phyloP scores from a whole-genome alignment of 2,329 filamentous ascomycete genomes.

The Aureobasidium sp. region DNA sequence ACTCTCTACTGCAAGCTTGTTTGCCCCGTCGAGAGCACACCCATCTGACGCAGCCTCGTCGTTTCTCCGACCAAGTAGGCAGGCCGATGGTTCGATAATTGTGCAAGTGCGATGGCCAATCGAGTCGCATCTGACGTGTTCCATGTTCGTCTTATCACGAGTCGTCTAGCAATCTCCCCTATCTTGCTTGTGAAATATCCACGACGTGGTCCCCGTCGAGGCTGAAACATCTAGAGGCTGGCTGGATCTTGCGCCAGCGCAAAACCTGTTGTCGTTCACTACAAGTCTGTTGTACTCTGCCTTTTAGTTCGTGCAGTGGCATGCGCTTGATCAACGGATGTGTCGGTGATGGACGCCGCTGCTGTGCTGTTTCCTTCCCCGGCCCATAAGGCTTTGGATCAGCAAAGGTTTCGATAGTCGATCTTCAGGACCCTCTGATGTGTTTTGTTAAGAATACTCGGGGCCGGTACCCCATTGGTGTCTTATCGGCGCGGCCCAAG shows the following conservation, averaged over 20 bases:
- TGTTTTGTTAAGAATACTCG: neutral
- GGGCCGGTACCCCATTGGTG: neutral
- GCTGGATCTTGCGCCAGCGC: neutral
- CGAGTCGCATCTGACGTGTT: neutral
- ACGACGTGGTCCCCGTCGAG: neutral
- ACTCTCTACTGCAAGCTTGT: neutral
- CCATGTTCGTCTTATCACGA: neutral
- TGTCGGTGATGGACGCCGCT: neutral
- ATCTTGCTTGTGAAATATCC: neutral
- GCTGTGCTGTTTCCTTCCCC: neutral
- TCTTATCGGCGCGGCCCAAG: neutral
- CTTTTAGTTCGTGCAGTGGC: neutral
- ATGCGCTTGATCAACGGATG: neutral
- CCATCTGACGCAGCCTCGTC: neutral
- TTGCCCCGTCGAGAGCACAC: neutral
- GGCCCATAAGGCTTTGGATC: neutral
- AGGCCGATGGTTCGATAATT: neutral
- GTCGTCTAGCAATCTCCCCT: constrained; percentile 7
- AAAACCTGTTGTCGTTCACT: neutral
- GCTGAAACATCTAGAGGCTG: neutral
- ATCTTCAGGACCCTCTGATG: neutral
- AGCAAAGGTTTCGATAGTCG: neutral
- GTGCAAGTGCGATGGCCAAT: constrained; percentile 1
- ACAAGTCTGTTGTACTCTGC: too few relatives aligned
- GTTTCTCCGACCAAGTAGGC: neutral